Conservation (phyloP, 164 flowering plant genomes). For the Protea cynaroides region DNA sequence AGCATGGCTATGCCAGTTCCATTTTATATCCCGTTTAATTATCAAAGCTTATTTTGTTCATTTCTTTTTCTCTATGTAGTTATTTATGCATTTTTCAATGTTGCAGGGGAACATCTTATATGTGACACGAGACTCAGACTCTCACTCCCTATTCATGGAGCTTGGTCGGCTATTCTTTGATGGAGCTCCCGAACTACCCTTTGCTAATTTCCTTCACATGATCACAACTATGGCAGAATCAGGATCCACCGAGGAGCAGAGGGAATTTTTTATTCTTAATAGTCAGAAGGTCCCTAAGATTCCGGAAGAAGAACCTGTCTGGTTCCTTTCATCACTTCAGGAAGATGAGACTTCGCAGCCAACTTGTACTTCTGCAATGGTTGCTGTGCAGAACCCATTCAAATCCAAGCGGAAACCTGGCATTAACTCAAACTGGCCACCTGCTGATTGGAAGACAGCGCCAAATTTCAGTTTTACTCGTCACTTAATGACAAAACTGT, state of each 20-base stretch:
- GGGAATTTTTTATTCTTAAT: slow-evolving; percentile 59
- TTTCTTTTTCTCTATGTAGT: neutral
- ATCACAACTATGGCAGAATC: slow-evolving; percentile 81
- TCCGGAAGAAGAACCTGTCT: slow-evolving; percentile 60
- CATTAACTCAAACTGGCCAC: slow-evolving; percentile 55
- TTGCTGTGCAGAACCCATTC: slow-evolving; percentile 18
- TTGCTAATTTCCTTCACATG: slow-evolving; percentile 97
- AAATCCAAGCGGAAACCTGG: slow-evolving; percentile 31
- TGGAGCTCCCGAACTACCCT: slow-evolving; percentile 55
- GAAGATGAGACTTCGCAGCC: slow-evolving; percentile 12
- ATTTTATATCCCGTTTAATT: neutral
- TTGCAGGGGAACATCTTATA: slow-evolving; percentile 66
- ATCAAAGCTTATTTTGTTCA: neutral
- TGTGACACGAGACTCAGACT: slow-evolving; percentile 47
- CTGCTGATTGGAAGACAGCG: slow-evolving; percentile 74
- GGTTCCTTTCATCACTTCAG: slow-evolving; percentile 42
- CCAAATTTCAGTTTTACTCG: slow-evolving; percentile 45
- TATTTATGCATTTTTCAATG: neutral
- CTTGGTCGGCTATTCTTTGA: slow-evolving; percentile 61
- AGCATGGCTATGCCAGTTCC: neutral
- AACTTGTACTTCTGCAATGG: slow-evolving; percentile 12
- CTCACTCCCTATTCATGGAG: slow-evolving; percentile 77
- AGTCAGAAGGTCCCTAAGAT: slow-evolving; percentile 73
- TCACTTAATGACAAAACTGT: slow-evolving; percentile 28
- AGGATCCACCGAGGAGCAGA: slow-evolving; percentile 68